Base-by-base conservation (phyloP, 345 rosid species). In the Pistacia atlantica region DNA sequence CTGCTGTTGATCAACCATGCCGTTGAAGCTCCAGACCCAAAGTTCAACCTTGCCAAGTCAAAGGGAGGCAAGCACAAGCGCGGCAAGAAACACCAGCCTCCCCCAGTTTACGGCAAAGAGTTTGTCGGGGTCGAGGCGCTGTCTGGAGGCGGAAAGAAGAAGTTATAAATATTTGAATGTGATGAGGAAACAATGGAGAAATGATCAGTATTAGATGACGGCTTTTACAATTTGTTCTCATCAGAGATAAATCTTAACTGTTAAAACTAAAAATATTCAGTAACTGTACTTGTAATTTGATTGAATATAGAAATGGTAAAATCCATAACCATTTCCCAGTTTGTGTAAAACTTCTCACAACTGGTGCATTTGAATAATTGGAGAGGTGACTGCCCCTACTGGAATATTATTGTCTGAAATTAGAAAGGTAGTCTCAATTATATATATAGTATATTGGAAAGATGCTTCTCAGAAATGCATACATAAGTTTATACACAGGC, bases 301-400 rank as follows among this genome's bases (percentile, higher is more conserved):
- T 52, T 42, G 42, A 66, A 75, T 5, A 66, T 57, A 28, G 45
- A 76, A 25, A 38, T 33, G 14, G 52, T 13, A 22, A 31, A 13
- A 75, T 37, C 63, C 77, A 12, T 18, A 54, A 54, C n/a, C 57
- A 75, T 65, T 55, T 38, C 11, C 63, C 42, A 52, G 76, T 18
- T 11, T 73, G 59, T 28, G 68, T n/a, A 33, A 25, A 25, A 33
- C 61, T 62, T 73, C 68, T 31, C 2, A 35, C 52, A 54, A 14
- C 71, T 52, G 16, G 74, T 62, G 64, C 68, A 67, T 68, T 69
- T 16, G 12, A 76, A 76, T 45, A 68, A 76, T 48, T 54, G 46
- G 10, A 57, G 65, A 54, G 49, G 49, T 65, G 4, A 9, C 11
- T 13, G 13, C 33, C 18, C 58, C 56, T 11, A 52, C 38, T 33